These are phyloP conservation scores for Suillus placidus DNA, from an alignment of 768 basidiomycete genomes.

Conservation along the genomic window DNA sequence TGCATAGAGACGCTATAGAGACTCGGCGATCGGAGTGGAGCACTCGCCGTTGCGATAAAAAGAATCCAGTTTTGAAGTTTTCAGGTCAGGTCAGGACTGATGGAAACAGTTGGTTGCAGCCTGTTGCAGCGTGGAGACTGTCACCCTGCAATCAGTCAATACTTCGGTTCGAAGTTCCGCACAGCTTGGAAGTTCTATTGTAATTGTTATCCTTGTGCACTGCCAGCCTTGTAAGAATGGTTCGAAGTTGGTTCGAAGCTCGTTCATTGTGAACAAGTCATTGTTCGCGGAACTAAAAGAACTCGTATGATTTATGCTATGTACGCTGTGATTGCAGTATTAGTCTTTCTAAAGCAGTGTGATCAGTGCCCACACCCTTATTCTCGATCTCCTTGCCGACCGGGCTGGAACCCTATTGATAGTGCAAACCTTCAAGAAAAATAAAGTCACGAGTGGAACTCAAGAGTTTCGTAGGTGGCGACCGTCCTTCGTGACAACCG, in stretches of 20 bases:
- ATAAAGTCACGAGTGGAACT: constrained; percentile 28
- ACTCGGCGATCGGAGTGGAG: neutral
- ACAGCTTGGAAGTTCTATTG: neutral
- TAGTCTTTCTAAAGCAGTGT: neutral
- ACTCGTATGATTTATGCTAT: neutral
- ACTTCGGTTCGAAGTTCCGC: neutral
- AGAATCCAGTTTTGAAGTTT: neutral
- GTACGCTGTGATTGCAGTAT: neutral
- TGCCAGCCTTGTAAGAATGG: neutral
- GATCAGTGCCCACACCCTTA: constrained; percentile 5
- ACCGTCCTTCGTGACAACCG: constrained; percentile 38
- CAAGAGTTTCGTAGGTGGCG: constrained; percentile 33
- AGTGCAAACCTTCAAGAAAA: constrained; percentile 27
- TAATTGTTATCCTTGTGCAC: neutral
- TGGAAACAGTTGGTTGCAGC: neutral
- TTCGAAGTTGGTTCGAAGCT: neutral
- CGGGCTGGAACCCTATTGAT: constrained; percentile 48
- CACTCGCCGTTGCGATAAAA: neutral
- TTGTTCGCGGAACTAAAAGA: neutral
- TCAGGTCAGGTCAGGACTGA: neutral
- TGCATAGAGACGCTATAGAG: constrained; percentile 1
- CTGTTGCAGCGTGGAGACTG: neutral
- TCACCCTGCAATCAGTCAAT: neutral
- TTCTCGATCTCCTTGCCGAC: constrained; percentile 65
- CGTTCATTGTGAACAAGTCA: neutral